These are phyloP conservation scores for Annulohypoxylon stygium DNA, from an alignment of 495 filamentous ascomycete species.

Conservation along the genomic window DNA sequence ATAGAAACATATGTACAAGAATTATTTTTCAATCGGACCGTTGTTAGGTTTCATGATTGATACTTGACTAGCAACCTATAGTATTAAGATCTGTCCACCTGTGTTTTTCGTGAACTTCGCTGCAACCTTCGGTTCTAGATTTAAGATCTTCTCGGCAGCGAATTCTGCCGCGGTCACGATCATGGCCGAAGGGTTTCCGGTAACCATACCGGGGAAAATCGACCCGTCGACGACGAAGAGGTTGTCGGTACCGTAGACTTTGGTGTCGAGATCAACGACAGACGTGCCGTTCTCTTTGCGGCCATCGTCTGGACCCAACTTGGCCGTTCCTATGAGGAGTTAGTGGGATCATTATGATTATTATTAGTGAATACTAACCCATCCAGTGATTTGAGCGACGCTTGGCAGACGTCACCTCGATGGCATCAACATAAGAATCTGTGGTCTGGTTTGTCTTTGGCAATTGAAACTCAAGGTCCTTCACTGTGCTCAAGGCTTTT, in stretches of 20 bases:
- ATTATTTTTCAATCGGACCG: conserved; percentile 22
- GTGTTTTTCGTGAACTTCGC: conserved; percentile 33
- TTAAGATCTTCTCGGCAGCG: conserved; percentile 64
- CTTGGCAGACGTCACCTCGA: conserved; percentile 65
- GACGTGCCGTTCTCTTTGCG: conserved; percentile 67
- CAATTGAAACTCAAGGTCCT: conserved; percentile 65
- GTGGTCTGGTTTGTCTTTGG: conserved; percentile 66
- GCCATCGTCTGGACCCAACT: conserved; percentile 77
- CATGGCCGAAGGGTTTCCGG: conserved; percentile 71
- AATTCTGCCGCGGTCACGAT: conserved; percentile 71
- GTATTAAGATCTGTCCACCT: conserved; percentile 42
- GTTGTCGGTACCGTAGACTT: conserved; percentile 80
- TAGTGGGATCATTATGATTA: conserved; percentile 12
- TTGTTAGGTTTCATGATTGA: conserved; percentile 11
- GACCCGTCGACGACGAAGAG: conserved; percentile 73
- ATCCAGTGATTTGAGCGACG: conserved; percentile 80
- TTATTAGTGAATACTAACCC: conserved; percentile 44
- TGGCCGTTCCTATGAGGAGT: conserved; percentile 61
- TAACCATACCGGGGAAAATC: conserved; percentile 72
- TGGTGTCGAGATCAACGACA: conserved; percentile 79
- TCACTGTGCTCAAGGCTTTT: conserved; percentile 62
- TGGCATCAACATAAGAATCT: conserved; percentile 65
- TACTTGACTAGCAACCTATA: conserved; percentile 29
- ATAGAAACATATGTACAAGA: conserved; percentile 47
- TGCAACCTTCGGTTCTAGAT: conserved; percentile 24